Base-by-base conservation (phyloP, 169 alveolate species). In the Pseudocohnilembus persalinus region DNA sequence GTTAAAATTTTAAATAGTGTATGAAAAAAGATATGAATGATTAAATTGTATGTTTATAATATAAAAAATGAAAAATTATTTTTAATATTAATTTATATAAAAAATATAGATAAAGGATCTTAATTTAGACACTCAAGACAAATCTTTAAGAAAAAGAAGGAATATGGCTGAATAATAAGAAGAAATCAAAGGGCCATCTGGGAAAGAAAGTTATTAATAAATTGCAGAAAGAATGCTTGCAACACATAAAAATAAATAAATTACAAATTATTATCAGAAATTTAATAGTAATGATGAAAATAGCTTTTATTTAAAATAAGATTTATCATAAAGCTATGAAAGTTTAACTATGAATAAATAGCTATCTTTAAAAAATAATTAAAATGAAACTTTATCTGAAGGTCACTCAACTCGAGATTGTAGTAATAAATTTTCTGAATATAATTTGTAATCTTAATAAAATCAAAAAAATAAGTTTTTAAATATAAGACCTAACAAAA, bases 21-120 rank as follows among this genome's bases (percentile, higher is more conserved):
- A 85, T 85, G 89, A 72, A 80, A n/a, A 35, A 74, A 20, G 30
- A 81, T n/a, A 65, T 30, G 0, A 68, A 81, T n/a, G n/a, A 79
- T 49, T 49, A 49, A 11, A 11, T 49, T 4, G 68, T 49, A 49
- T 11, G 4, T 49, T n/a, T n/a, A n/a, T 11, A 49, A 11, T 49
- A 49, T 49, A 11, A 49, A 49, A 11, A 11, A 49, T 49, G 20
- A 11, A 49, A 11, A 49, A 49, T 49, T 11, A 4, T 11, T 49
- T 11, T 49, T 4, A 49, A 49, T 49, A 49, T 11, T 11, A 11
- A 11, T 49, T 11, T 20, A 11, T 11, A 49, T 49, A 11, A 49
- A 49, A 11, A 49, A 49, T 49, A 49, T 11, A 49, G 68, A 49
- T 49, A 11, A 49, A 49, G 20, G 4, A 49, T 4, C 20, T 49